Conservation (phyloP, 768 basidiomycete species). For the Coprinellus micaceus region DNA sequence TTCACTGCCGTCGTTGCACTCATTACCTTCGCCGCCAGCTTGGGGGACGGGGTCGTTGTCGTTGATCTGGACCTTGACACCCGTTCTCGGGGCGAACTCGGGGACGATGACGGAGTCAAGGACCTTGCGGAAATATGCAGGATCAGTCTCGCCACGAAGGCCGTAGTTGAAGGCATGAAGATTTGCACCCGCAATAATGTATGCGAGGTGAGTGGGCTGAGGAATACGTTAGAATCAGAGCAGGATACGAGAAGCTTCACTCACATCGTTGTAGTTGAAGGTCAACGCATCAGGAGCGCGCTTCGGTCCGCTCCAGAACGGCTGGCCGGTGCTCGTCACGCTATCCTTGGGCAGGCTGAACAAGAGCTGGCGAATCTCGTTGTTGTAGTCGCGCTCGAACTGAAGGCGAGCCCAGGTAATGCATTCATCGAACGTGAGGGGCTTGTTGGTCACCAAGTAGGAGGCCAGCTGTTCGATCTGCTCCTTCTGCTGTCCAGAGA, state of each 20-base stretch:
- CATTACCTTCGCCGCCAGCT: slow-evolving; percentile 23
- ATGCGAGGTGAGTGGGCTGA: slow-evolving; percentile 82
- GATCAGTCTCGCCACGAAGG: slow-evolving; percentile 83
- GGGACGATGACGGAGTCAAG: slow-evolving; percentile 82
- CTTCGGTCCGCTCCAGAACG: slow-evolving; percentile 99
- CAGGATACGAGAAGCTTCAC: slow-evolving; percentile 20
- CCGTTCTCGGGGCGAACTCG: slow-evolving; percentile 89
- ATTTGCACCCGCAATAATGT: slow-evolving; percentile 91
- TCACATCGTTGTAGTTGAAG: slow-evolving; percentile 84
- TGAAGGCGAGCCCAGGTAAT: slow-evolving; percentile 94
- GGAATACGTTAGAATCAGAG: slow-evolving; percentile 10
- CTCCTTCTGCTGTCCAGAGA: slow-evolving; percentile 87
- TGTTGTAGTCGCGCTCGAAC: slow-evolving; percentile 92
- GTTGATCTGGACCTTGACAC: slow-evolving; percentile 89
- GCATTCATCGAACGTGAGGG: slow-evolving; percentile 94
- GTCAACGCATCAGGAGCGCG: slow-evolving; percentile 87
- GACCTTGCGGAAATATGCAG: slow-evolving; percentile 75
- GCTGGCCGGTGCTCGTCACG: slow-evolving; percentile 85
- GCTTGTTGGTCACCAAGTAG: slow-evolving; percentile 88
- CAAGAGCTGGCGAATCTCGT: slow-evolving; percentile 87
- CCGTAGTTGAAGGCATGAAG: slow-evolving; percentile 98
- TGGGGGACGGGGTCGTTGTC: slow-evolving; percentile 86
- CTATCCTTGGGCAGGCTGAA: slow-evolving; percentile 95
- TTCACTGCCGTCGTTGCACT: slow-evolving; percentile 1
- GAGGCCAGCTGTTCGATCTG: slow-evolving; percentile 86